Base-by-base conservation (phyloP, 2,329 filamentous ascomycete genomes). In the Alternaria triticina region DNA sequence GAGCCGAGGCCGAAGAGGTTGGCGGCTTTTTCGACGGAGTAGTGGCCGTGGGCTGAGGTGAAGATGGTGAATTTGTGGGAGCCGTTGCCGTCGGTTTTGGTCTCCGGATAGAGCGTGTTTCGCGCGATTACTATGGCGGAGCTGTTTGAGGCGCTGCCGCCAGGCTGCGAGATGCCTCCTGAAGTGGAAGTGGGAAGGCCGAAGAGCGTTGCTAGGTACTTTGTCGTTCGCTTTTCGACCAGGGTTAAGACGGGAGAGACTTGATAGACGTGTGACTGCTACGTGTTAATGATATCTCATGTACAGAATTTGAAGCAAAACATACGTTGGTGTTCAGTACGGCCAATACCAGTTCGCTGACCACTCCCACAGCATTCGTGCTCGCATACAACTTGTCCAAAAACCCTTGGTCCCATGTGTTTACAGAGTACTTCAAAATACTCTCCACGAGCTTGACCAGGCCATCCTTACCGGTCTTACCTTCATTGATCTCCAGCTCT, bases 371-470 rank as follows among this genome's bases (percentile, higher is more conserved):
- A 45, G 95, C 91, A 75, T 96, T 96, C 43, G 93, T 96, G 68
- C 90, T 91, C n/a, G 91, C 89, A 80, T 97, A 98, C 17, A 98
- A 85, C 82, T 99, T 98, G 82, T 97, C 94, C 75, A 98, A 82
- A 81, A 98, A 99, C 11, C 95, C 95, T 80, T 97, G 94, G 75
- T 97, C 92, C 92, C 94, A 98, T n/a, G 95, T 97, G 82, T 99
- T 99, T 75, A 98, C 95, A 74, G 91, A 96, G 80, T 96, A 94
- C 67, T 88, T 86, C 45, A 98, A 84, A 20, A 97, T 85, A 64
- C 89, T 87, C 69, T 89, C 83, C 49, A 97, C 86, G 4, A 88
- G 60, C 3, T 74, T 59, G 15, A 85, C 44, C 12, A 85, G 66
- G 9, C 82, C 83, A 11, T 81, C 77, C 64, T 81, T 83, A 23